Evolutionary conservation across 768 basidiomycete genomes (phyloP), one percentile per base, ranked within the genome.

Genomic region (Suillus spraguei): DNA sequence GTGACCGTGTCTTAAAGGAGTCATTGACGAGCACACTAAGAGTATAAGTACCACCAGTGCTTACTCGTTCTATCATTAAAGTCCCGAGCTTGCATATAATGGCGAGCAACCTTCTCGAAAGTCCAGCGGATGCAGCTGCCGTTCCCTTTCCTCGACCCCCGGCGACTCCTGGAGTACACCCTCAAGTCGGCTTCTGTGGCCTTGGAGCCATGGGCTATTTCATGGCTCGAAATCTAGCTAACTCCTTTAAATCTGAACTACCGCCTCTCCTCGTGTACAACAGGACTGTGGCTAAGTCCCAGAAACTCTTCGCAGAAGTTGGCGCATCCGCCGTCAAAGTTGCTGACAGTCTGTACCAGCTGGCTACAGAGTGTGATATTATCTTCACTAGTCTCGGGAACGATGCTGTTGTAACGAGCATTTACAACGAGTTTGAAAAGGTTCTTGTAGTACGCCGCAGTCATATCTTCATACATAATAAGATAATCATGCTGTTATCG

Each of bases 181-280:
- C 74, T 42, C 80, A 77, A 65, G 70, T 87, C 66, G 87, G 85
- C 60, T 74, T 69, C 70, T 71, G 70, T 67, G 82, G 79, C 5
- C 75, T 89, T 16, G 88, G 89, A 32, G 82, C 85, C 22, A 91
- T 94, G 85, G 92, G 91, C 13, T 85, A 81, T 68, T 74, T 80
- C 20, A 95, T 95, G 90, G 90, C 90, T 6, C 81, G 82, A 42
- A 97, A 96, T 74, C 81, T 97, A 42, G 91, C 91, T 46, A 85
- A 76, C 47, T 78, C 82, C 66, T 81, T 77, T 49, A 74, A 76
- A 33, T 67, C 76, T 6, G 77, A 81, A 53, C 68, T 79, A 39
- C 78, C 80, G 0, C 86, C 92, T 5, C 71, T 95, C 59, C 73
- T 89, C 46, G 81, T 96, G 9, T 94, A 85, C 81, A 97, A 95